Evolutionary conservation across 2,329 filamentous ascomycete genomes (phyloP), one percentile per base, ranked within the genome.

Genomic region (Sporothrix variecibatus): DNA sequence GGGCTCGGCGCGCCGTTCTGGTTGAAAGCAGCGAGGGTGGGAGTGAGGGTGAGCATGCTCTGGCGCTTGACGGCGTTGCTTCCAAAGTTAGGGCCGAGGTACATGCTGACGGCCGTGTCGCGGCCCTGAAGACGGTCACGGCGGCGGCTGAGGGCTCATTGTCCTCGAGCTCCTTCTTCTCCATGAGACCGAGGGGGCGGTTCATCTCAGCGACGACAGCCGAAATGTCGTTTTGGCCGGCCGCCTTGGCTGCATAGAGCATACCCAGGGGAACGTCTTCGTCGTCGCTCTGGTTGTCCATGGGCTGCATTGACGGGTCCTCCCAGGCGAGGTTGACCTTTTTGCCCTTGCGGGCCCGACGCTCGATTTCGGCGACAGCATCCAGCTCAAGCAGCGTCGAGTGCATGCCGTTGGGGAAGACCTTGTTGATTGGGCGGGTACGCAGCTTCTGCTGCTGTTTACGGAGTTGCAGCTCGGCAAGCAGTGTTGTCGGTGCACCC

Each of bases 291-390:
- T 86, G 86, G 2, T 83, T 82, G 31, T 85, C 84, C 26, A 79
- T 81, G 1, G 80, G 78, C 72, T 88, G 85, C 8, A 85, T 84
- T 15, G 84, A 83, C 0, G 87, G 87, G 70, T 92, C 92, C 82
- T 98, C 95, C 96, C 96, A 99, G 1, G 95, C 96, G 46, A 99
- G 86, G 74, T 94, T 94, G 46, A 97, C 90, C 74, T 91, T 93
- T 79, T 93, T 93, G 73, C 88, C 88, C 78, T 92, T 88, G 51
- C 95, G 90, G 38, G 92, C 87, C 77, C 91, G 90, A 78, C 91
- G 91, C 81, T 97, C 93, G 31, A 94, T 88, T 81, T 98, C 93
- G 28, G 94, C 93, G 38, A 98, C 94, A 0, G 94, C 93, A 79
- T 99, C 95, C 77, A 98, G 88, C 80, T 99, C 91, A 0, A 99